These are phyloP conservation scores for Phytophthora uliginosa DNA, from an alignment of 352 stramenopile species.

Conservation along the genomic window DNA sequence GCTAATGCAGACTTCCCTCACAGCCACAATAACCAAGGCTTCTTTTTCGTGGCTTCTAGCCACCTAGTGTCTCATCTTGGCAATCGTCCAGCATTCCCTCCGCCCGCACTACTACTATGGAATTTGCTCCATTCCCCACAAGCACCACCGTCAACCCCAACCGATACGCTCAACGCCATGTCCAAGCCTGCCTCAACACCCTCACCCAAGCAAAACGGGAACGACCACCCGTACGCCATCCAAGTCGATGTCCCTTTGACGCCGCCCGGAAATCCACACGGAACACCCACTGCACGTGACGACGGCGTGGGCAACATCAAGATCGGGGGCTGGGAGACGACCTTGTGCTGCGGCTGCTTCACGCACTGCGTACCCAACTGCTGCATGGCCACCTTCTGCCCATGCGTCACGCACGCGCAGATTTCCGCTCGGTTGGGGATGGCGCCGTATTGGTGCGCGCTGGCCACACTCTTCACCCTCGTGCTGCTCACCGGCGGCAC, in stretches of 20 bases:
- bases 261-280: constrained; percentile 11
- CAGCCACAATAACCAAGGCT: background rate
- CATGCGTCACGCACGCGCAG: constrained; percentile 53
- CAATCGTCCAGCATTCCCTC: constrained; percentile 9
- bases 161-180: background rate
- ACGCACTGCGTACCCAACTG: constrained; percentile 58
- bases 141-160: background rate
- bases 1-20: no score
- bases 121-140: constrained; percentile 10
- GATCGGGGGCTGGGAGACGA: constrained; percentile 34
- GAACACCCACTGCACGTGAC: background rate
- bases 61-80: background rate
- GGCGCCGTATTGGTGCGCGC: constrained; percentile 32
- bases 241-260: constrained; percentile 33
- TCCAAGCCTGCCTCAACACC: background rate
- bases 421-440: constrained; percentile 46
- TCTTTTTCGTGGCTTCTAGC: background rate
- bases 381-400: constrained; percentile 54
- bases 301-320: constrained; percentile 29
- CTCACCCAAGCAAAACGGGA: constrained; percentile 10
- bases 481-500: constrained; percentile 31
- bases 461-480: constrained; percentile 39
- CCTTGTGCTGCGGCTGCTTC: constrained; percentile 48
- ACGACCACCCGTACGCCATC: constrained; percentile 35
- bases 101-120: constrained; percentile 9